A percentile compares a stretch with the other conserved stretches of the same genome.
phyloP scores from a whole-genome alignment of 805 yeast genomes.

The Pichia californica region DNA sequence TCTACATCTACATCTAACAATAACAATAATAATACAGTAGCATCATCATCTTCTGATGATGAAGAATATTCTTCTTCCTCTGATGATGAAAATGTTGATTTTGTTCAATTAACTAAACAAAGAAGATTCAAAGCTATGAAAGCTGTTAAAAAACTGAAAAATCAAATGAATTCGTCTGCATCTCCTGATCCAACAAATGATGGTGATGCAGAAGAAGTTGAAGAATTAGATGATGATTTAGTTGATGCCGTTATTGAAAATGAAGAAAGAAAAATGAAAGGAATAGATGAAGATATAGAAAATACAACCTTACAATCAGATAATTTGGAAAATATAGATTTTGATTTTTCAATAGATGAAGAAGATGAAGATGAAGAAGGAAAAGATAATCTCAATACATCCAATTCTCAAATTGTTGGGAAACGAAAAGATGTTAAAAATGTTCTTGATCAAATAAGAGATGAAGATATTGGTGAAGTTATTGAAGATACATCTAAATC shows the following conservation, averaged over 20 bases:
- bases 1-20: neutral
- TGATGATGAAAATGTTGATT: conserved; percentile 63
- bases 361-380: conserved; percentile 31
- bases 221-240: conserved; percentile 35
- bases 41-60: conserved; percentile 16
- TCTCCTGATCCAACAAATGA: conserved; percentile 5
- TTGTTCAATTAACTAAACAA: conserved; percentile 64
- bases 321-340: conserved; percentile 22
- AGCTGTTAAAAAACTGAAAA: conserved; percentile 31
- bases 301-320: neutral
- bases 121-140: conserved; percentile 51
- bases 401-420: no score
- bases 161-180: conserved; percentile 6
- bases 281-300: conserved; percentile 23
- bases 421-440: conserved; percentile 1
- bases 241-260: conserved; percentile 37
- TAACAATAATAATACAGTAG: conserved; percentile 12
- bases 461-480: conserved; percentile 62
- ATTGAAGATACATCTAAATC: conserved; percentile 20
- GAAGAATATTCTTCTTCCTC: conserved; percentile 35
- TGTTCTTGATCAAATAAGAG: conserved; percentile 24
- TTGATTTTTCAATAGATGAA: conserved; percentile 17
- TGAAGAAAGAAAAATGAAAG: conserved; percentile 33
- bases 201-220: conserved; percentile 27
- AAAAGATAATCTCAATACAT: conserved; percentile 14